Evolutionary conservation across 2,329 filamentous ascomycete species (phyloP).

Genomic region (Fusarium subglutinans): DNA sequence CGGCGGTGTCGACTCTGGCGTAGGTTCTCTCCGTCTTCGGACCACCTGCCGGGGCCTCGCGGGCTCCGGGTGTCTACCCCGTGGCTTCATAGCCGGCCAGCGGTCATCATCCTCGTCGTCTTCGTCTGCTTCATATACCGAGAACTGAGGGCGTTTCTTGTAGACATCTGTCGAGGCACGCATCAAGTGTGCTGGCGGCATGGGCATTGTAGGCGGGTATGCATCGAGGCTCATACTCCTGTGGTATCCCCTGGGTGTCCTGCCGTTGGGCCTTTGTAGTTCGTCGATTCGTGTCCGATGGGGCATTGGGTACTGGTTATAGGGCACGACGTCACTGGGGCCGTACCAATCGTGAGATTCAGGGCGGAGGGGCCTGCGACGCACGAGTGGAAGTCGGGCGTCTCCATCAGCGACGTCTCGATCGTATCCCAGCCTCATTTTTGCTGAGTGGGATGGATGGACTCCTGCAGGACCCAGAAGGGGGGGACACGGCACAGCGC

Average conservation of each 20-base stretch:
- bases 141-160: slow-evolving; percentile 42
- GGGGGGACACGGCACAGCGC: slow-evolving; percentile 36
- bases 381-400: slow-evolving; percentile 40
- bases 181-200: slow-evolving; percentile 40
- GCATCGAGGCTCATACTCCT: slow-evolving; percentile 45
- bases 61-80: slow-evolving; percentile 34
- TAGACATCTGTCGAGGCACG: slow-evolving; percentile 46
- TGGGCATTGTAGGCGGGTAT: slow-evolving; percentile 43
- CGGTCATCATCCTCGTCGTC: slow-evolving; percentile 32
- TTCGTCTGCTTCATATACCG: slow-evolving; percentile 42
- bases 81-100: slow-evolving; percentile 28
- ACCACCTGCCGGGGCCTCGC: slow-evolving; percentile 23
- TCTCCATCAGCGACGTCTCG: slow-evolving; percentile 45
- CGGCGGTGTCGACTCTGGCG: slow-evolving; percentile 31
- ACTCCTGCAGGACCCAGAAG: slow-evolving; percentile 25
- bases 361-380: slow-evolving; percentile 41
- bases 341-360: slow-evolving; percentile 41
- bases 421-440: slow-evolving; percentile 47
- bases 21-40: slow-evolving; percentile 30
- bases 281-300: slow-evolving; percentile 40
- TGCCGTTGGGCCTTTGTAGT: slow-evolving; percentile 48
- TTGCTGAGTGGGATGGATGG: slow-evolving; percentile 32
- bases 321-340: slow-evolving; percentile 40
- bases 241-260: slow-evolving; percentile 40
- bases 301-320: slow-evolving; percentile 40